Percentiles rank a stretch among this genome's conserved stretches.
phyloP scores from a whole-genome alignment of 2,329 filamentous ascomycete species.

The Diplodia intermedia region DNA sequence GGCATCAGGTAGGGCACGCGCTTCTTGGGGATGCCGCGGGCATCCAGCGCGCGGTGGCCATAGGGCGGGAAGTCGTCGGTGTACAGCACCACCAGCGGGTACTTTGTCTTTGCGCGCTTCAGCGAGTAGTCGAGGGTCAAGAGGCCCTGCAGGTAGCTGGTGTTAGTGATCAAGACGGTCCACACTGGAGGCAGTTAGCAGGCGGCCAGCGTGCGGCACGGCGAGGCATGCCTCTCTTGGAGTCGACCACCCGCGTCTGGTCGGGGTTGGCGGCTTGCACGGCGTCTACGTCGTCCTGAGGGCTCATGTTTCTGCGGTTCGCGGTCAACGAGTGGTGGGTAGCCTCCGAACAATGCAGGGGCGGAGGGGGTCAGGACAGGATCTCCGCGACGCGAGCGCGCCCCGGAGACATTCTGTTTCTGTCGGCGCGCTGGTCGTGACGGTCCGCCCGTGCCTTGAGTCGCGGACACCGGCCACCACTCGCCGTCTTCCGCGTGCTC shows the following conservation, averaged over 20 bases:
- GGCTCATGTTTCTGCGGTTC: constrained; percentile 2
- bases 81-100: constrained; percentile 83
- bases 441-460: constrained; percentile 16
- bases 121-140: constrained; percentile 82
- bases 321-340: constrained; percentile 11
- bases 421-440: constrained; percentile 24
- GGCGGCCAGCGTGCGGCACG: constrained; percentile 1
- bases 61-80: constrained; percentile 75
- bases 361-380: constrained; percentile 26
- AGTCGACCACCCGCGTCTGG: constrained; percentile 40
- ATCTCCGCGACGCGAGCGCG: constrained; percentile 26
- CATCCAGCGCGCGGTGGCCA: constrained; percentile 72
- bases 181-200: constrained; percentile 65
- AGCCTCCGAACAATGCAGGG: constrained; percentile 16
- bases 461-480: constrained; percentile 2
- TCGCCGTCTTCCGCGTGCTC: constrained; percentile 6
- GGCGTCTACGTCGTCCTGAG: constrained; percentile 17
- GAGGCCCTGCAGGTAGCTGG: constrained; percentile 79
- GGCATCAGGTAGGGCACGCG: constrained; percentile 77
- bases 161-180: constrained; percentile 87
- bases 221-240: constrained; percentile 46
- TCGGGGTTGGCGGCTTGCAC: constrained; percentile 36
- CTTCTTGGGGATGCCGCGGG: constrained; percentile 72
- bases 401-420: constrained; percentile 23
- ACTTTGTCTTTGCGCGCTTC: constrained; percentile 67